phyloP scores from a whole-genome alignment of 2,329 filamentous ascomycete genomes.

The Epichloe coenophiala region DNA sequence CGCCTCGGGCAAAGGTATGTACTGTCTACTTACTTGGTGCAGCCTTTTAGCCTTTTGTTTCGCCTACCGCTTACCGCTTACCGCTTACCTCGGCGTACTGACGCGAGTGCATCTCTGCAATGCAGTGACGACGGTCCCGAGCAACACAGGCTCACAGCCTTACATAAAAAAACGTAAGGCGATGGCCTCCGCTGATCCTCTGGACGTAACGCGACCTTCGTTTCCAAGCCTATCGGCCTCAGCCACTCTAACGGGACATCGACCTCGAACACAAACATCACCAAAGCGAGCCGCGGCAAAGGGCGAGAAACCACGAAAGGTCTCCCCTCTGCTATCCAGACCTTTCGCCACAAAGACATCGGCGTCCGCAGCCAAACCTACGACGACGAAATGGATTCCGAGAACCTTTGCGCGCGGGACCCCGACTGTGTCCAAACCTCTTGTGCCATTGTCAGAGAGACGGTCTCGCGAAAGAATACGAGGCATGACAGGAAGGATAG shows the following conservation, averaged over 20 bases:
- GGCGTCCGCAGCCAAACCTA: slow-evolving; percentile 4
- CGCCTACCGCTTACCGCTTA: too few relatives aligned
- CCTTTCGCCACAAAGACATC: slow-evolving; percentile 4
- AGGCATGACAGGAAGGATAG: slow-evolving; percentile 31
- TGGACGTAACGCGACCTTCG: slow-evolving; percentile 8
- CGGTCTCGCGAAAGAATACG: slow-evolving; percentile 27
- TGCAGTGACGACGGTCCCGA: slow-evolving; percentile 4
- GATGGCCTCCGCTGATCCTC: slow-evolving; percentile 12
- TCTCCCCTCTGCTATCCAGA: background rate
- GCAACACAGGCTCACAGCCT: slow-evolving; percentile 7
- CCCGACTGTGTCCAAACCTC: slow-evolving; percentile 18
- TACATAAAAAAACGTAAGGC: slow-evolving; percentile 5
- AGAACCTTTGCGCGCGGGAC: slow-evolving; percentile 8
- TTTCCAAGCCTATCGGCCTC: slow-evolving; percentile 3
- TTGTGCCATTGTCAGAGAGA: slow-evolving; percentile 34
- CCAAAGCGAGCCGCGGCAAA: slow-evolving; percentile 1
- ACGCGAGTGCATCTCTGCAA: background rate
- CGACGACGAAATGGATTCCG: slow-evolving; percentile 4
- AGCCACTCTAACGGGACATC: background rate
- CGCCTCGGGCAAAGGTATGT: slow-evolving; percentile 1
- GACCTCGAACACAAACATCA: slow-evolving; percentile 3
- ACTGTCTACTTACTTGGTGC: background rate
- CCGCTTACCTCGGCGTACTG: background rate
- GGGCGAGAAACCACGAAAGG: slow-evolving; percentile 4
- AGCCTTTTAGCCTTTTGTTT: background rate